phyloP scores from a whole-genome alignment of 2,329 filamentous ascomycete genomes.

The Dothideomycetes sp. region DNA sequence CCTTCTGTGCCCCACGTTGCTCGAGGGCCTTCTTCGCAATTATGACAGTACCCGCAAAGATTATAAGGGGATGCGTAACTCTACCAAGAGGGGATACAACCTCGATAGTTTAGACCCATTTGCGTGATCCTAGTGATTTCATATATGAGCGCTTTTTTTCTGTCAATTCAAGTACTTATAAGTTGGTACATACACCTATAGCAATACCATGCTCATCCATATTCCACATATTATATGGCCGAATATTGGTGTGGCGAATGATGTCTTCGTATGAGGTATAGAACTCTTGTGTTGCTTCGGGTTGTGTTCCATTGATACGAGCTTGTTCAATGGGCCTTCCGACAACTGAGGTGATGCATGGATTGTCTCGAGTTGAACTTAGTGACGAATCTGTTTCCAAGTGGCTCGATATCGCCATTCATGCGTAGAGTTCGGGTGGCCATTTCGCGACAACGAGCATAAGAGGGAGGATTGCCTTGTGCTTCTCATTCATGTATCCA shows the following conservation, averaged over 20 bases:
- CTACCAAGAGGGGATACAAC: neutral
- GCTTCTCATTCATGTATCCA: constrained; percentile 3
- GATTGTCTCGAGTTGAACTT: constrained; percentile 3
- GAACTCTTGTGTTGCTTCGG: constrained; percentile 1
- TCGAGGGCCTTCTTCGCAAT: too few species aligned
- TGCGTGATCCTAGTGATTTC: constrained; percentile 3
- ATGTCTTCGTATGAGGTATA: constrained; percentile 1
- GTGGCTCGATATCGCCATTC: neutral
- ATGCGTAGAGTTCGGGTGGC: constrained; percentile 1
- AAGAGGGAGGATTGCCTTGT: neutral
- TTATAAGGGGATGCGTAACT: constrained; percentile 3
- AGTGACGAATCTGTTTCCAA: neutral
- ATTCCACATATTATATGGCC: constrained; percentile 1
- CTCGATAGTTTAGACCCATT: constrained; percentile 3
- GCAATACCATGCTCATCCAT: constrained; percentile 4
- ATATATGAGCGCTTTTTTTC: constrained; percentile 2
- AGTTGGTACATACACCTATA: constrained; percentile 1
- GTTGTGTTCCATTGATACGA: constrained; percentile 2
- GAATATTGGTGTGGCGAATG: neutral
- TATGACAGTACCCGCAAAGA: constrained; percentile 5
- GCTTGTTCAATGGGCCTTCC: constrained; percentile 1
- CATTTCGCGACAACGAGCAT: neutral
- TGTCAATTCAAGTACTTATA: neutral
- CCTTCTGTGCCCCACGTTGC: neutral
- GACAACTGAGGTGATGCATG: constrained; percentile 1